Evolutionary conservation across 768 basidiomycete species (phyloP).

Genomic region (Crassisporium funariophilum): DNA sequence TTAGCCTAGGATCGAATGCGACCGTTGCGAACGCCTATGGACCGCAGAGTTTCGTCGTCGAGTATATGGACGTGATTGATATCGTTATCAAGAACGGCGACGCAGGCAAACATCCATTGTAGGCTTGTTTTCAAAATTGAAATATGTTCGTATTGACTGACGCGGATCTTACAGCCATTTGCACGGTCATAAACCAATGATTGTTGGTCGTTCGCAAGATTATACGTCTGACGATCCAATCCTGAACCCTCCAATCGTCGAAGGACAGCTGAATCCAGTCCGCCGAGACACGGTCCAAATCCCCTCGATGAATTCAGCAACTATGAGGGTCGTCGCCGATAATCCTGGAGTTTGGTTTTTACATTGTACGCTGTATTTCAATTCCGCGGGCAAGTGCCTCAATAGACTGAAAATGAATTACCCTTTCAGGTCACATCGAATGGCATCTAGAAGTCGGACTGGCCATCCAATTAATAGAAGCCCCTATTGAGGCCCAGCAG

Average conservation of each 20-base stretch:
- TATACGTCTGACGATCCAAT: slow-evolving; percentile 72
- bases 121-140: slow-evolving; percentile 35
- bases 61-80: slow-evolving; percentile 77
- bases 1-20: slow-evolving; percentile 78
- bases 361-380: slow-evolving; percentile 57
- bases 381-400: background rate
- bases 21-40: slow-evolving; percentile 76
- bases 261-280: slow-evolving; percentile 84
- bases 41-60: slow-evolving; percentile 70
- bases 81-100: slow-evolving; percentile 76
- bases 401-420: background rate
- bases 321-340: slow-evolving; percentile 80
- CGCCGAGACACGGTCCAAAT: slow-evolving; percentile 89
- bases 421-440: slow-evolving; percentile 68
- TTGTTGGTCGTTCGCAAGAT: slow-evolving; percentile 72
- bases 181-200: slow-evolving; percentile 86
- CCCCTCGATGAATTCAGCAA: slow-evolving; percentile 65
- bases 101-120: slow-evolving; percentile 85
- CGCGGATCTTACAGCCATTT: slow-evolving; percentile 67
- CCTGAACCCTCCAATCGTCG: slow-evolving; percentile 78
- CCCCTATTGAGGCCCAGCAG: slow-evolving; percentile 71
- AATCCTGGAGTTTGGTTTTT: slow-evolving; percentile 93
- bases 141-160: background rate
- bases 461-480: slow-evolving; percentile 82
- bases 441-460: slow-evolving; percentile 88